phyloP scores from a whole-genome alignment of 2,329 filamentous ascomycete species.

The Pyrenophora seminiperda region DNA sequence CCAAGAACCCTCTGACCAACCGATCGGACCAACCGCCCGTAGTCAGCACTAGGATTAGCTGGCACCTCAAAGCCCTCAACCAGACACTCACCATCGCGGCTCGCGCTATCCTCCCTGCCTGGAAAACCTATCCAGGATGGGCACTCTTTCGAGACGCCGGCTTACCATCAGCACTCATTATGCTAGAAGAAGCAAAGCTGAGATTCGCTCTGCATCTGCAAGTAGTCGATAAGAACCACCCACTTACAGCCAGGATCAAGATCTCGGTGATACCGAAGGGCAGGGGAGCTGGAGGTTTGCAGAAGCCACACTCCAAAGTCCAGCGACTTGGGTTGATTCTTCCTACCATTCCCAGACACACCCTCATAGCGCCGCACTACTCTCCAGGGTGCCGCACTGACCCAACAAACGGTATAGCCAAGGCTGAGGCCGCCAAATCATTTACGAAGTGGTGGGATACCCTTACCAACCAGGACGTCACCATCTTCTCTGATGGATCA shows the following conservation, averaged over 20 bases:
- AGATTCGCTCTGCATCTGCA: neutral
- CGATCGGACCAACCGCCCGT: neutral
- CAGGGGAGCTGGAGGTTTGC: neutral
- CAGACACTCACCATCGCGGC: neutral
- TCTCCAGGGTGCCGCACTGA: neutral
- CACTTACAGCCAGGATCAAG: neutral
- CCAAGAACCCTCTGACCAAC: neutral
- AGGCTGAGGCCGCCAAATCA: neutral
- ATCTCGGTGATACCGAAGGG: neutral
- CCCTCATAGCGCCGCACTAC: slow-evolving; percentile 3
- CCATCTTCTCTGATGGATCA: slow-evolving; percentile 15
- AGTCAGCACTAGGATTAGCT: neutral
- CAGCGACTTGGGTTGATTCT: slow-evolving; percentile 1
- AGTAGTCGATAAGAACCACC: neutral
- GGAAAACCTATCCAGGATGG: neutral
- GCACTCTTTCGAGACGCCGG: slow-evolving; percentile 2
- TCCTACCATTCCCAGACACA: neutral
- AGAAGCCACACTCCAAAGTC: neutral
- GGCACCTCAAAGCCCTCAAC: neutral
- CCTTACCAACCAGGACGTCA: neutral
- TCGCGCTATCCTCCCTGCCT: neutral
- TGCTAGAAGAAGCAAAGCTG: slow-evolving; percentile 1
- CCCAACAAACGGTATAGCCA: neutral
- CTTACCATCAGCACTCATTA: neutral
- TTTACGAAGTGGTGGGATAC: neutral